Conservation (phyloP, 768 basidiomycete species). For the Pleurotus pulmonarius region DNA sequence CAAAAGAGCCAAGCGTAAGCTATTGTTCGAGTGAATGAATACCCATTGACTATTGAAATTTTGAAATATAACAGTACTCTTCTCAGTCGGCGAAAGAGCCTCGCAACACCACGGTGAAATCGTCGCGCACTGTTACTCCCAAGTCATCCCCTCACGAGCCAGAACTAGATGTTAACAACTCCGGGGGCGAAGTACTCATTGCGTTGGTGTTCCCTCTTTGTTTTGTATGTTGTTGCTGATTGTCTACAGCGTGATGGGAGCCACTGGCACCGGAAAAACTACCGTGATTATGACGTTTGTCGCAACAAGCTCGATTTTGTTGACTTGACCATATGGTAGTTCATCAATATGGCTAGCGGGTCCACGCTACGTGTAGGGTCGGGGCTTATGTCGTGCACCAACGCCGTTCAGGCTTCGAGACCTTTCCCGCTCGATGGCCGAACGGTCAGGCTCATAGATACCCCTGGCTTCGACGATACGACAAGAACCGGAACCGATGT, state of each 20-base stretch:
- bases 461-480: slow-evolving; percentile 43
- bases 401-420: slow-evolving; percentile 22
- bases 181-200: slow-evolving; percentile 9
- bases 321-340: slow-evolving; percentile 20
- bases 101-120: no score
- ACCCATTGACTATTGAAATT: no score
- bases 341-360: slow-evolving; percentile 37
- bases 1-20: no score
- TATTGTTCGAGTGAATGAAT: no score
- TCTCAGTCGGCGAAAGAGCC: no score
- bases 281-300: slow-evolving; percentile 4
- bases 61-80: no score
- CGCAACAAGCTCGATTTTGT: neutral
- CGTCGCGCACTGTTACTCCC: no score
- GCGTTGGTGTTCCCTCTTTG: neutral
- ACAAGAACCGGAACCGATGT: slow-evolving; percentile 28
- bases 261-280: slow-evolving; percentile 16
- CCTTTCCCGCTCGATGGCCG: slow-evolving; percentile 26
- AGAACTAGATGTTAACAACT: no score
- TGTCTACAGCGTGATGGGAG: slow-evolving; percentile 9
- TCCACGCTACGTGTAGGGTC: slow-evolving; percentile 30
- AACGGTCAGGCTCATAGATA: slow-evolving; percentile 33
- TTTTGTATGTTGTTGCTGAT: neutral
- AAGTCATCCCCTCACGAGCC: no score
- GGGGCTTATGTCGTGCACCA: slow-evolving; percentile 36